phyloP scores from a whole-genome alignment of 2,329 filamentous ascomycete species.

The Huntiella savannae region DNA sequence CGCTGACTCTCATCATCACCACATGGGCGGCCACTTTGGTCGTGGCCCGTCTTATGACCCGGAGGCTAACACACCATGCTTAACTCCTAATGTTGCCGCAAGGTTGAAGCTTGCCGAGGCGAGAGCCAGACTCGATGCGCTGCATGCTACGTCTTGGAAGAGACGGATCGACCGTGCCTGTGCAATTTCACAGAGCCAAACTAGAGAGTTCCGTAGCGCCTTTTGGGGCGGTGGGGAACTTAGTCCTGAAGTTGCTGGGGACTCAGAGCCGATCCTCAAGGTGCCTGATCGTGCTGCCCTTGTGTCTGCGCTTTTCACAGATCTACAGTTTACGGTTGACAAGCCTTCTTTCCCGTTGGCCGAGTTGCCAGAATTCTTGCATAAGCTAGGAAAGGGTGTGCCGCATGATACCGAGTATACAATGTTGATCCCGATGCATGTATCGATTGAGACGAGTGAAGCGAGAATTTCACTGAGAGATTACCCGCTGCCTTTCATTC shows the following conservation, averaged over 20 bases:
- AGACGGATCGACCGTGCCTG: conserved; percentile 66
- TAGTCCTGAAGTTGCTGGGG: conserved; percentile 60
- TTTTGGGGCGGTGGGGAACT: conserved; percentile 65
- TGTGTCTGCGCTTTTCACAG: conserved; percentile 61
- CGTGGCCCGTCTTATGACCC: conserved; percentile 59
- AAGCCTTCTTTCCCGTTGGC: conserved; percentile 79
- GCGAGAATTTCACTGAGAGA: conserved; percentile 72
- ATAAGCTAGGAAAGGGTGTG: conserved; percentile 91
- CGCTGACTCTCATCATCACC: conserved; percentile 26
- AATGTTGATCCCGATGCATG: conserved; percentile 72
- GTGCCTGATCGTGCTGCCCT: conserved; percentile 72
- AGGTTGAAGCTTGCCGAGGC: conserved; percentile 49
- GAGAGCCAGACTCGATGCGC: conserved; percentile 50
- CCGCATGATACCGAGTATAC: conserved; percentile 80
- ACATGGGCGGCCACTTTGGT: conserved; percentile 21
- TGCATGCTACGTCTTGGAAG: conserved; percentile 86
- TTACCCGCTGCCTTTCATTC: conserved; percentile 79
- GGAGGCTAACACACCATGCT: conserved; percentile 39
- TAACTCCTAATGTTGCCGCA: conserved; percentile 3
- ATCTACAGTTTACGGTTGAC: conserved; percentile 70
- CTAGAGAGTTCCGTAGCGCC: conserved; percentile 56
- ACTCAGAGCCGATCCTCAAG: conserved; percentile 68
- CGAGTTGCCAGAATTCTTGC: conserved; percentile 66
- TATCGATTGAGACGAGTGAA: conserved; percentile 81
- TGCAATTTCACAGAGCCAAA: conserved; percentile 47